Conservation (phyloP, 805 yeast genomes). For the Yarrowia divulgata region DNA sequence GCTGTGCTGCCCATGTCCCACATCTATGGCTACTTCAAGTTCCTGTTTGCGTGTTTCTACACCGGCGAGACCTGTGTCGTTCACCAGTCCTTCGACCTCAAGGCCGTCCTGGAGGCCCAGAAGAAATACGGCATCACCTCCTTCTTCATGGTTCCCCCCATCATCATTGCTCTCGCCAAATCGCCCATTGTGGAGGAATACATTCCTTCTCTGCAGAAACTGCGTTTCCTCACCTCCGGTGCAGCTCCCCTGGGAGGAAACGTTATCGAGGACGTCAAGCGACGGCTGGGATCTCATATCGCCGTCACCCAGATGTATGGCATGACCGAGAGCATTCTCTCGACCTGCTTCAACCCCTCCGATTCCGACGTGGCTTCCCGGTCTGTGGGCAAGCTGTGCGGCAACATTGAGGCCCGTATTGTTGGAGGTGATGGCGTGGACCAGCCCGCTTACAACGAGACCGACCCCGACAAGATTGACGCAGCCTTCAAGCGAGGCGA, state of each 20-base stretch:
- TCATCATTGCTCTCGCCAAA: constrained; percentile 56
- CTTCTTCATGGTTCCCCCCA: constrained; percentile 55
- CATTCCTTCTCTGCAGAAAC: constrained; percentile 53
- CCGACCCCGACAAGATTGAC: constrained; percentile 32
- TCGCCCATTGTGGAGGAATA: constrained; percentile 55
- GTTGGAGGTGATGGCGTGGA: constrained; percentile 16
- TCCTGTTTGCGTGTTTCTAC: constrained; percentile 45
- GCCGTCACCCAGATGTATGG: constrained; percentile 39
- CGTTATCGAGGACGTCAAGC: constrained; percentile 24
- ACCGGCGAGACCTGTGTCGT: constrained; percentile 45
- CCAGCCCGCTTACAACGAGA: constrained; percentile 36
- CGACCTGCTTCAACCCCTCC: constrained; percentile 34
- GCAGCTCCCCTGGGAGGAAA: constrained; percentile 56
- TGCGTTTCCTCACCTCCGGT: constrained; percentile 54
- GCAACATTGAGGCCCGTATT: constrained; percentile 18
- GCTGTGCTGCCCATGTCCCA: constrained; percentile 50
- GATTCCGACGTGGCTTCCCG: constrained; percentile 3
- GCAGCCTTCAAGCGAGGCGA: constrained; percentile 35
- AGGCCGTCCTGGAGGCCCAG: constrained; percentile 46
- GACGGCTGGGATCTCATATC: constrained; percentile 40
- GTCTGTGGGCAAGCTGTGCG: constrained; percentile 23
- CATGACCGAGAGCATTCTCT: constrained; percentile 41
- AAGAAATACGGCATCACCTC: constrained; percentile 51
- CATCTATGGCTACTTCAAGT: constrained; percentile 48
- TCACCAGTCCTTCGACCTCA: constrained; percentile 51